Conservation (phyloP, 345 rosid genomes). For the Syzygium oleosum region DNA sequence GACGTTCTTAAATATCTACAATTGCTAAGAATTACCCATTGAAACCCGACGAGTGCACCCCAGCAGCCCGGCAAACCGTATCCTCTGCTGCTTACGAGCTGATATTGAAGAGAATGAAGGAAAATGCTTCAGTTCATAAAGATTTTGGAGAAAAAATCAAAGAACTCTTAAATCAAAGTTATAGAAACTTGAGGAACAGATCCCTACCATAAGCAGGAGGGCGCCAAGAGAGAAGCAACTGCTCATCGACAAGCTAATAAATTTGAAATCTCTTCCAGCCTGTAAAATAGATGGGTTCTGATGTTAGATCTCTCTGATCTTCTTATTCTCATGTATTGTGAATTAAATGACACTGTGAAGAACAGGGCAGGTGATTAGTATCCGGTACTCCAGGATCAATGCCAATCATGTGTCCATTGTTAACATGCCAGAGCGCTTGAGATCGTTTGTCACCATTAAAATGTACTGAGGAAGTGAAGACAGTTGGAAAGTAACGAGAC, state of each 20-base stretch:
- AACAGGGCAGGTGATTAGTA: neutral
- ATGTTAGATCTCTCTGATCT: neutral
- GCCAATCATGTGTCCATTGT: neutral
- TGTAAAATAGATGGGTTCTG: constrained; percentile 14
- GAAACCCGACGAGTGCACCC: constrained; percentile 47
- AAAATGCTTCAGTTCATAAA: neutral
- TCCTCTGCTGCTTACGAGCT: constrained; percentile 43
- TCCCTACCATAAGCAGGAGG: constrained; percentile 48
- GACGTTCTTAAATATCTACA: constrained; percentile 14
- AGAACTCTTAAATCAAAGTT: neutral
- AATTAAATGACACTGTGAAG: neutral
- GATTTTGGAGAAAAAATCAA: neutral
- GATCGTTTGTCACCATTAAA: neutral
- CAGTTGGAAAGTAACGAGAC: neutral
- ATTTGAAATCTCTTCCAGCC: constrained; percentile 95
- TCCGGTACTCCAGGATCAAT: neutral
- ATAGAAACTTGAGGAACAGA: neutral
- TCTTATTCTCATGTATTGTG: neutral
- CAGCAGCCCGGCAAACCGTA: constrained; percentile 55
- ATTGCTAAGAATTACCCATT: constrained; percentile 40
- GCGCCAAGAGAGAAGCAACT: constrained; percentile 66
- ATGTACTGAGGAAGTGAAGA: neutral
- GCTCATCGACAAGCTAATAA: constrained; percentile 61
- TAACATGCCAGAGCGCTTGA: neutral
- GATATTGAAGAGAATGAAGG: neutral